Percentiles rank a stretch among this genome's conserved stretches.
phyloP scores from a whole-genome alignment of 805 yeast species.

The Yamadazyma sp. region DNA sequence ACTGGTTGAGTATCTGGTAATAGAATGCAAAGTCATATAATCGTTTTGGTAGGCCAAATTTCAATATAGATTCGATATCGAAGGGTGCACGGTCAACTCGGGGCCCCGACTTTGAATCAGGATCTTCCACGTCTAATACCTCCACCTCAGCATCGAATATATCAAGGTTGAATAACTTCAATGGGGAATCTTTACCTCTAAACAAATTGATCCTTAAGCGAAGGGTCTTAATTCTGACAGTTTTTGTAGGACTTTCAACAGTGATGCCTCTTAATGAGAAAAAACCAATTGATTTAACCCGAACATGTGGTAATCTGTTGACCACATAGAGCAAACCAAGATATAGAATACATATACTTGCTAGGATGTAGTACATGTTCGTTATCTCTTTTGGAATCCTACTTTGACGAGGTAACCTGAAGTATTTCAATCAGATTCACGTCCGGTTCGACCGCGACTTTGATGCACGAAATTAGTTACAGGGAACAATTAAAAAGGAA shows the following conservation, averaged over 20 bases:
- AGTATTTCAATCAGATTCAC: too few relatives aligned
- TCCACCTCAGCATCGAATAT: constrained; percentile 19
- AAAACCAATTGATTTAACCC: constrained; percentile 32
- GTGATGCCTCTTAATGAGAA: constrained; percentile 26
- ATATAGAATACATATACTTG: constrained; percentile 15
- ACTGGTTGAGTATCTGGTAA: constrained; percentile 23
- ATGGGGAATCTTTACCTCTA: constrained; percentile 21
- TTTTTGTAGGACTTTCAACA: constrained; percentile 17
- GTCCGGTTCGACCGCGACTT: too few relatives aligned
- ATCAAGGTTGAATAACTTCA: constrained; percentile 29
- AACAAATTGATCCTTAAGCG: constrained; percentile 24
- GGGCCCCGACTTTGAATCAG: neutral
- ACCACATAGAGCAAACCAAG: constrained; percentile 18
- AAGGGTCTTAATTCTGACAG: constrained; percentile 20
- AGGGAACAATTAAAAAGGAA: too few relatives aligned
- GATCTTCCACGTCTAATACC: neutral
- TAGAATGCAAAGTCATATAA: constrained; percentile 21
- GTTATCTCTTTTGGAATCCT: too few relatives aligned
- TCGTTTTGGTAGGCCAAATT: constrained; percentile 19
- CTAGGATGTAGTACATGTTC: constrained; percentile 3
- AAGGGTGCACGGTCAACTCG: too few relatives aligned
- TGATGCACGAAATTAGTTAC: too few relatives aligned
- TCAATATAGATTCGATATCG: constrained; percentile 12
- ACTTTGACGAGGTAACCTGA: too few relatives aligned
- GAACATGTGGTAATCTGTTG: constrained; percentile 28